phyloP scores from a whole-genome alignment of 2,329 filamentous ascomycete species.

The Gremmenia infestans region DNA sequence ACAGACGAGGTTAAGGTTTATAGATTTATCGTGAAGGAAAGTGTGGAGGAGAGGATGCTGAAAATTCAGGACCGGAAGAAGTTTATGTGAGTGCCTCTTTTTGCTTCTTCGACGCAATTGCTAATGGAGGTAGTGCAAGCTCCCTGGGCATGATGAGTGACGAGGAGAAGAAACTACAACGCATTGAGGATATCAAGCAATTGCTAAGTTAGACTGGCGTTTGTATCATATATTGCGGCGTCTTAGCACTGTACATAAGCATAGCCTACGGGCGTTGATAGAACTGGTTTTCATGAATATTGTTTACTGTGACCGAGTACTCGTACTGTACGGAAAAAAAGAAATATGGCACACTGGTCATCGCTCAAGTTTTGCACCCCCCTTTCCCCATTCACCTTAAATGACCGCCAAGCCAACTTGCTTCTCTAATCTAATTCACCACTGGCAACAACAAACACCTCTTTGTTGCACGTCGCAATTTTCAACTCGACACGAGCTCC shows the following conservation, averaged over 20 bases:
- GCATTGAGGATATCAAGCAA: constrained; percentile 92
- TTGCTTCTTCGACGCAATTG: constrained; percentile 4
- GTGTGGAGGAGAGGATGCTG: constrained; percentile 94
- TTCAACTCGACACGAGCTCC: too few species aligned
- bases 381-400: too few species aligned
- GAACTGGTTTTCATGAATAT: too few species aligned
- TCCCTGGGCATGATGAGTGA: constrained; percentile 92
- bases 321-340: too few species aligned
- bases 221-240: not conserved
- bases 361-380: too few species aligned
- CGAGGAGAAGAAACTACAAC: constrained; percentile 83
- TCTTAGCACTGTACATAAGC: not conserved
- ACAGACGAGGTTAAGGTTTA: constrained; percentile 78
- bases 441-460: too few species aligned
- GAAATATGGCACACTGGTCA: too few species aligned
- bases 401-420: too few species aligned
- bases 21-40: constrained; percentile 82
- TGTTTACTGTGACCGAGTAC: too few species aligned
- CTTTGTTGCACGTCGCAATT: too few species aligned
- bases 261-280: not conserved
- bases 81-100: constrained; percentile 66
- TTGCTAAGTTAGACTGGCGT: constrained; percentile 46
- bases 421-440: too few species aligned
- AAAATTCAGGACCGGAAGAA: constrained; percentile 92
- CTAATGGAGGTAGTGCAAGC: constrained; percentile 61